phyloP scores from a whole-genome alignment of 768 basidiomycete genomes.

The Mycena crocata region DNA sequence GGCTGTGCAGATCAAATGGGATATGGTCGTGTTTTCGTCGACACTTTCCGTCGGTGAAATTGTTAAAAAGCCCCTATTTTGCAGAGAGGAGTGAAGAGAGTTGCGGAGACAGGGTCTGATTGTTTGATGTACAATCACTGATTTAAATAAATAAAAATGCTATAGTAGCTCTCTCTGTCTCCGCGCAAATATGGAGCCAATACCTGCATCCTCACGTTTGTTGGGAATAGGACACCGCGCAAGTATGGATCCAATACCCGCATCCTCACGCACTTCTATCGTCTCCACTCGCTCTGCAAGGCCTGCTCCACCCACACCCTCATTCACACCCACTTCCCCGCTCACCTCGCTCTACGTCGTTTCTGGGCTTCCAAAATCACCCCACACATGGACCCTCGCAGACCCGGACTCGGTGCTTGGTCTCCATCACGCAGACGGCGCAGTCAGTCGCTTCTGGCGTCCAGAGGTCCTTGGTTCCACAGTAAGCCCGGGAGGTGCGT shows the following conservation, averaged over 20 bases:
- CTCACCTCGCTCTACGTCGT: constrained; percentile 89
- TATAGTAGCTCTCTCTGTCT: too few relatives aligned
- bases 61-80: too few relatives aligned
- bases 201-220: too few relatives aligned
- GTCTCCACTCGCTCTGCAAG: constrained; percentile 79
- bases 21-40: too few relatives aligned
- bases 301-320: constrained; percentile 65
- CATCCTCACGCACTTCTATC: constrained; percentile 78
- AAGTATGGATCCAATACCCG: constrained; percentile 87
- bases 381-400: constrained; percentile 90
- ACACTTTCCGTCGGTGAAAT: too few relatives aligned
- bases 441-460: constrained; percentile 90
- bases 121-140: too few relatives aligned
- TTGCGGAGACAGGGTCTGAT: too few relatives aligned
- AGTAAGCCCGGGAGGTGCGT: constrained; percentile 72
- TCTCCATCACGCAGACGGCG: constrained; percentile 85
- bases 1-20: too few relatives aligned
- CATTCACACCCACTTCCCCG: constrained; percentile 78
- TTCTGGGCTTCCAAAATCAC: constrained; percentile 89
- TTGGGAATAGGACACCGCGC: too few relatives aligned
- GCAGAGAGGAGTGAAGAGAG: too few relatives aligned
- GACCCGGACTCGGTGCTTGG: constrained; percentile 87
- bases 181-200: too few relatives aligned
- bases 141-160: too few relatives aligned
- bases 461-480: constrained; percentile 92